These are phyloP conservation scores for Moniliella sp. DNA, from an alignment of 1,284 basidiomycete genomes.

Conservation along the genomic window DNA sequence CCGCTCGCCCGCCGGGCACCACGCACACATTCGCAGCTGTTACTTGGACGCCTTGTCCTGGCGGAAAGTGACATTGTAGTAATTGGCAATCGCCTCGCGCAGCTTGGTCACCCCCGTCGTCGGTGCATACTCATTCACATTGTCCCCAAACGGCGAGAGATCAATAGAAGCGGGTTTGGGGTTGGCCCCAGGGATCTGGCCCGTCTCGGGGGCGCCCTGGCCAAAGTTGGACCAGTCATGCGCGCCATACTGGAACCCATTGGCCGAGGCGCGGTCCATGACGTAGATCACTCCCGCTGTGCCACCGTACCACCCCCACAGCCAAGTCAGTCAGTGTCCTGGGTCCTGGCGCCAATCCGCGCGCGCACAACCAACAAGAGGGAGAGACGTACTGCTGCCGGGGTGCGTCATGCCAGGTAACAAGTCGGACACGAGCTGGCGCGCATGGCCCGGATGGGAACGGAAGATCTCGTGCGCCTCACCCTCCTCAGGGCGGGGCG, in stretches of 20 bases:
- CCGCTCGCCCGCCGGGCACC: constrained; percentile 68
- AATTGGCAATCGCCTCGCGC: constrained; percentile 15
- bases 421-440: constrained; percentile 5
- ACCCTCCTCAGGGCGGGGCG: no score
- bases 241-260: constrained; percentile 13
- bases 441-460: constrained; percentile 12
- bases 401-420: constrained; percentile 27
- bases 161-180: constrained; percentile 44
- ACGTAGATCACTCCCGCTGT: constrained; percentile 41
- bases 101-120: constrained; percentile 63
- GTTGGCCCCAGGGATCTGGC: constrained; percentile 54
- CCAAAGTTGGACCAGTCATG: constrained; percentile 6
- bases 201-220: constrained; percentile 35
- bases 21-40: constrained; percentile 64
- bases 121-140: constrained; percentile 63
- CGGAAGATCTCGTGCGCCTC: constrained; percentile 24
- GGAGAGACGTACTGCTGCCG: no score
- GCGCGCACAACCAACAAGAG: no score
- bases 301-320: constrained; percentile 35
- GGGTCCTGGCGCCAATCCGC: constrained; percentile 4
- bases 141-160: constrained; percentile 42
- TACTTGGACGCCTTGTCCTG: constrained; percentile 58
- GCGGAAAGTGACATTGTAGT: constrained; percentile 67
- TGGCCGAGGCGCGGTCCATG: constrained; percentile 16
- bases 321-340: no score